Conservation (phyloP, 2,329 filamentous ascomycete species). For the Curvularia eragrostidis region DNA sequence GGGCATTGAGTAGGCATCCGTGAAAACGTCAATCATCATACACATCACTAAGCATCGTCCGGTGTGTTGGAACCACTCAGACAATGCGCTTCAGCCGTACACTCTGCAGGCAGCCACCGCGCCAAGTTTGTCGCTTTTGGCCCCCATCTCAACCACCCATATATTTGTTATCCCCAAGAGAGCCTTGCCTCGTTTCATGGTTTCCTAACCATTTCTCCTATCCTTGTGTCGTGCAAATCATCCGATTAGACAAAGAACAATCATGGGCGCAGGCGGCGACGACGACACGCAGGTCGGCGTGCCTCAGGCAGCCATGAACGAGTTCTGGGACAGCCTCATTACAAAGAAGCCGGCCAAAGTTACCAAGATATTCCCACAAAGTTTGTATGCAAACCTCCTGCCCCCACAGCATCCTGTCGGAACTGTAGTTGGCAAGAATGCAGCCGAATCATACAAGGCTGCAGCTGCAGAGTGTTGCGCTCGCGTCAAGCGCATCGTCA, state of each 20-base stretch:
- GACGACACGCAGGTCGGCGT: constrained; percentile 23
- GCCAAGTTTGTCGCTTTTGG: constrained; percentile 7
- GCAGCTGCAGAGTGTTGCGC: constrained; percentile 71
- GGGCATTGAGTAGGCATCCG: neutral
- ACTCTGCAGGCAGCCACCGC: constrained; percentile 15
- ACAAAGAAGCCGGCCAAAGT: constrained; percentile 75
- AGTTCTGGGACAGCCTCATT: constrained; percentile 73
- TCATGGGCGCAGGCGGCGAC: constrained; percentile 28
- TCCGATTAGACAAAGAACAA: constrained; percentile 8
- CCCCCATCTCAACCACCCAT: constrained; percentile 19
- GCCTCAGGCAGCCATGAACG: constrained; percentile 70
- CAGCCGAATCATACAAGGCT: constrained; percentile 73
- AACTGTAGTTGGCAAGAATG: constrained; percentile 64
- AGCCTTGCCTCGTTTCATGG: neutral
- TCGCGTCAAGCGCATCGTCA: constrained; percentile 62
- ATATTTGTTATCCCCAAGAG: constrained; percentile 1
- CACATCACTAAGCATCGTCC: neutral
- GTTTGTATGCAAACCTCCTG: constrained; percentile 62
- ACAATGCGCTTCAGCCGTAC: constrained; percentile 19
- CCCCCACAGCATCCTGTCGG: constrained; percentile 50
- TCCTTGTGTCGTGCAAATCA: neutral
- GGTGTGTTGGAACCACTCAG: constrained; percentile 1
- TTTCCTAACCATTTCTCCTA: neutral
- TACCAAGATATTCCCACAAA: constrained; percentile 71
- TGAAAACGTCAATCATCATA: neutral